Conservation (phyloP, 176 grass and related monocot species). For the maize (Zea mays) region Zm-B73-REFERENCE-NAM-5.0 NC_050105.1:4198001-4198500, state of each 20-base stretch:
- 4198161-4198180: no score
- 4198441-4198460: not conserved
- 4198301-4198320: slow-evolving; percentile 30
- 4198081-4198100: no score
- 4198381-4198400: slow-evolving; percentile 72
- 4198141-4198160: no score
- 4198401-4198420: slow-evolving; percentile 74
- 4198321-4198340: slow-evolving; percentile 67
- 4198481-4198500: not conserved
- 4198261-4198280: not conserved
- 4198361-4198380: slow-evolving; percentile 83
- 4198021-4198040: no score
- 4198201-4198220: no score
- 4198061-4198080: no score
- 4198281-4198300: slow-evolving; percentile 4
- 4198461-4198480: not conserved
- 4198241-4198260: slow-evolving; percentile 8
- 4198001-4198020: no score
- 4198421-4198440: slow-evolving; percentile 90
- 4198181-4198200: no score
- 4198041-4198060: no score
- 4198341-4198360: slow-evolving; percentile 88
- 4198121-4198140: no score
- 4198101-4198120: no score
- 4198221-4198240: not conserved